Evolutionary conservation across 208 protist species (phyloP).

Genomic region (Trypanosoma rangeli): DNA sequence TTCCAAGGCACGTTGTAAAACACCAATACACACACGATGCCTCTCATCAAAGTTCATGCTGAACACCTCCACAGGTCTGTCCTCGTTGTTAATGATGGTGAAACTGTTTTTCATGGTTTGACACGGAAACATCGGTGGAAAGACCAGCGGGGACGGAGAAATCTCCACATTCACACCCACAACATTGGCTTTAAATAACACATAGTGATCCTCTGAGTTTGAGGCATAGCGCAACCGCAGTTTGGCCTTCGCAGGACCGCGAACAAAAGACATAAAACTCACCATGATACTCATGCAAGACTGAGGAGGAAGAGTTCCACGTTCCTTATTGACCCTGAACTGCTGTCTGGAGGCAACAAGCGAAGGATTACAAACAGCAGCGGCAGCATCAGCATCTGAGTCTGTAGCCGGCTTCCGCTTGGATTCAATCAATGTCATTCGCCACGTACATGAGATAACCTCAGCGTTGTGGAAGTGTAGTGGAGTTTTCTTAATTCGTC

Average conservation of each 20-base stretch:
- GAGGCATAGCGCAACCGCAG: slow-evolving; percentile 61
- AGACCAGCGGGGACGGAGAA: slow-evolving; percentile 45
- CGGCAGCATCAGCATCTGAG: not conserved
- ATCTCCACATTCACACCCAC: slow-evolving; percentile 42
- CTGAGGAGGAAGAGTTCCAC: slow-evolving; percentile 67
- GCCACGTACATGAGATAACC: slow-evolving; percentile 90
- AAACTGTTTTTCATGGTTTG: slow-evolving; percentile 60
- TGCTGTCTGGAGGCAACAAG: slow-evolving; percentile 18
- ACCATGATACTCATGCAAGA: slow-evolving; percentile 60
- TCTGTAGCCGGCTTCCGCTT: slow-evolving; percentile 3
- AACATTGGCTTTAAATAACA: slow-evolving; percentile 47
- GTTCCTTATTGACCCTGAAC: slow-evolving; percentile 73
- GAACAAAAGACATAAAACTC: slow-evolving; percentile 54
- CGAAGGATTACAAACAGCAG: not conserved
- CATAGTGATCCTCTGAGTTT: slow-evolving; percentile 49
- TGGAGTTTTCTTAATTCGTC: slow-evolving; percentile 78
- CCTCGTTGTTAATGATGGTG: slow-evolving; percentile 84
- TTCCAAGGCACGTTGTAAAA: slow-evolving; percentile 51
- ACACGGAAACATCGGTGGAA: slow-evolving; percentile 78
- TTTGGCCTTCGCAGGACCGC: slow-evolving; percentile 27
- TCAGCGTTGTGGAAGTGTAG: slow-evolving; percentile 88
- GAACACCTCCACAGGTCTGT: slow-evolving; percentile 88
- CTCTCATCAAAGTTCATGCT: slow-evolving; percentile 76
- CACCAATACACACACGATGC: slow-evolving; percentile 58
- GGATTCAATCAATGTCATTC: slow-evolving; percentile 47